Evolutionary conservation across 2,329 filamentous ascomycete genomes (phyloP), one percentile per base, ranked within the genome.

Genomic region (Diaporthe helianthi): DNA sequence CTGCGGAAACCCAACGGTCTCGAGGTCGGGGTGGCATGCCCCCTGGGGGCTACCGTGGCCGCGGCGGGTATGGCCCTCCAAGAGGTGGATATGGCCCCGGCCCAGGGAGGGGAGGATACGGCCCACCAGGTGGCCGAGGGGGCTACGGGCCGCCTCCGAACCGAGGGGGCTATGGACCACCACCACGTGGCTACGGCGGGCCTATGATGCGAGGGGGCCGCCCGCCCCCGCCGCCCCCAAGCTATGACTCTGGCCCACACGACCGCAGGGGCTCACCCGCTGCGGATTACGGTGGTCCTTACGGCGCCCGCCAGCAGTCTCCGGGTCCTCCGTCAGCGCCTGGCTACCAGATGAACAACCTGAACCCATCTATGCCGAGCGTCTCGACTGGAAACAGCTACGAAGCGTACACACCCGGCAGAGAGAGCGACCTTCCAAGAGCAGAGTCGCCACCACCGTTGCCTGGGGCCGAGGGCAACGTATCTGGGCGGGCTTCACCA

Each of bases 391-490:
- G 75, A 29, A 63, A 63, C 17, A 74, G 73, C 26, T 86, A 83
- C 66, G 79, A 81, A 46, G 76, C 82, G 4, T 86, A 86, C 72
- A 80, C 80, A 67, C 78, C 81, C 2, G 79, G 83, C n/a, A 76
- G 78, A 22, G 77, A 71, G 13, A 77, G 80, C 44, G 81, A 82
- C 60, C 78, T 90, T 26, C 86, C 89, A 2, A 83, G 88, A 72
- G 89, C 88, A 12, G 89, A 90, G 74, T 90, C 88, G 1, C 88
- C 89, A 10, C 89, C 90, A 19, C 90, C 90, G 7, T 77, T 90
- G 24, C 83, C 86, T 3, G 83, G 81, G 47, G 76, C 80, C 54
- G 79, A 82, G 51, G 22, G 24, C 17, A 44, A 46, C 12, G 76
- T 81, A 69, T 73, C 78, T 55, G 72, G 75, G n/a, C 74, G 78